Conservation (phyloP, 768 basidiomycete genomes). For the Hericium alpestre region DNA sequence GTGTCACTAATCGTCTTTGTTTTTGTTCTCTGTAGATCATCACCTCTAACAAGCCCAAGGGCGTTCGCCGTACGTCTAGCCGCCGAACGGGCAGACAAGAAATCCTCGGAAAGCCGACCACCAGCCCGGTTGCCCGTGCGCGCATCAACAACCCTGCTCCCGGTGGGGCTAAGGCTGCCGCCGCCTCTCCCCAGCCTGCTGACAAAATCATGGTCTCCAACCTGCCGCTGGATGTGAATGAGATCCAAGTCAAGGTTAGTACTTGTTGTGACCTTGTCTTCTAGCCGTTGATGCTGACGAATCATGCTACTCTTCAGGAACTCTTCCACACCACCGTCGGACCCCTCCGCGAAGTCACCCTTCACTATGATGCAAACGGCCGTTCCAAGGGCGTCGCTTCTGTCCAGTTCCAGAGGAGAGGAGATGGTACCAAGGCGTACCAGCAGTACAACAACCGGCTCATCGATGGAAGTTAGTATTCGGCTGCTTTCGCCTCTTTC, state of each 20-base stretch:
- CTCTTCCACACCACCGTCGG: conserved; percentile 88
- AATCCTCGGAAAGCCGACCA: conserved; percentile 45
- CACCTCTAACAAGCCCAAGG: conserved; percentile 38
- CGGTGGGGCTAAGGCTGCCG: conserved; percentile 27
- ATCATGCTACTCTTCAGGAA: conserved; percentile 45
- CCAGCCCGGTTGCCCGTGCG: conserved; percentile 41
- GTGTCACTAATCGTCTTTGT: conserved; percentile 15
- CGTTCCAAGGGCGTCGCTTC: conserved; percentile 87
- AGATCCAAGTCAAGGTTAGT: conserved; percentile 83
- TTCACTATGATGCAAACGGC: conserved; percentile 77
- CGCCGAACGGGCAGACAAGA: conserved; percentile 42
- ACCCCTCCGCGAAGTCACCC: conserved; percentile 69
- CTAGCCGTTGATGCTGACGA: not conserved
- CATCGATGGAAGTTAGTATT: conserved; percentile 99
- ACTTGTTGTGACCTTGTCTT: not conserved
- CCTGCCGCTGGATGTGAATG: conserved; percentile 87
- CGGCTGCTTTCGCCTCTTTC: conserved; percentile 31
- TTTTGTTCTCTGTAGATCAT: conserved; percentile 43
- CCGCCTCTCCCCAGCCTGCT: conserved; percentile 32
- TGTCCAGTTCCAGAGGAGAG: conserved; percentile 75
- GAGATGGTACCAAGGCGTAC: conserved; percentile 87
- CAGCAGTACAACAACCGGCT: conserved; percentile 95
- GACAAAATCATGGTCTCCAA: conserved; percentile 96
- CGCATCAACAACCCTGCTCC: conserved; percentile 35
- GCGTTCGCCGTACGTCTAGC: conserved; percentile 30